Base-by-base conservation (phyloP, 2,329 filamentous ascomycete species). In the Fusarium sp. region DNA sequence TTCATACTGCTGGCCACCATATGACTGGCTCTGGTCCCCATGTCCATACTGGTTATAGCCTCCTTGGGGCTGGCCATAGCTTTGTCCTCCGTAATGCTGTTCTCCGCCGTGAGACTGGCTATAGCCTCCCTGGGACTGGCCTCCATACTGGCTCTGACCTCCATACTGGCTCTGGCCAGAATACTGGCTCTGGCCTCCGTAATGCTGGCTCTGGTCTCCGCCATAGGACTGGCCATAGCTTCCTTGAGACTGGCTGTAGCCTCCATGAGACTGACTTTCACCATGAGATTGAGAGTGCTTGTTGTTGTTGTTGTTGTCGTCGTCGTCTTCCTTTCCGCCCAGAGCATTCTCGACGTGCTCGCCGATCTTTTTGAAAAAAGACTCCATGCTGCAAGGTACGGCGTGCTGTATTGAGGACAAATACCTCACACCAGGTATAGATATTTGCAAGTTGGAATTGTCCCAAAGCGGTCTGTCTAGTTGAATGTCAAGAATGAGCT, bases 291-390 rank as follows among this genome's bases (percentile, higher is more conserved):
- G 55, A 10, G 79, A 78, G 38, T 72, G 57, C 53, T 80, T 78
- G 31, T 74, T 71, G 35, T 73, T 74, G 33, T 76, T 73, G 27
- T 80, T 78, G 31, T 74, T 71, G 35, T 73, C 74, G 33, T 76
- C 74, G 27, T 79, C 64, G 13, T 73, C 72, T 15, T 75, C 72
- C 38, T 73, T 75, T 36, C 77, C 74, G 39, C 79, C 63, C 33
- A 71, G 36, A 45, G 44, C 45, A 35, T 51, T 50, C 9, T 63
- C 62, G 11, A 70, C 64, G 42, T 62, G 59, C 51, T 64, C 59
- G 46, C 65, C 58, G 29, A 70, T 56, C 38, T 70, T 66, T 51
- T 75, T 76, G 56, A 82, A 75, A 61, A 84, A 69, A 46, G 23
- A 25, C 23, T 70, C 66, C 70, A 72, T 72, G 41, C 25, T 45